Base-by-base conservation (phyloP, 1,284 basidiomycete species). In the Mycosarcoma maydis region DNA sequence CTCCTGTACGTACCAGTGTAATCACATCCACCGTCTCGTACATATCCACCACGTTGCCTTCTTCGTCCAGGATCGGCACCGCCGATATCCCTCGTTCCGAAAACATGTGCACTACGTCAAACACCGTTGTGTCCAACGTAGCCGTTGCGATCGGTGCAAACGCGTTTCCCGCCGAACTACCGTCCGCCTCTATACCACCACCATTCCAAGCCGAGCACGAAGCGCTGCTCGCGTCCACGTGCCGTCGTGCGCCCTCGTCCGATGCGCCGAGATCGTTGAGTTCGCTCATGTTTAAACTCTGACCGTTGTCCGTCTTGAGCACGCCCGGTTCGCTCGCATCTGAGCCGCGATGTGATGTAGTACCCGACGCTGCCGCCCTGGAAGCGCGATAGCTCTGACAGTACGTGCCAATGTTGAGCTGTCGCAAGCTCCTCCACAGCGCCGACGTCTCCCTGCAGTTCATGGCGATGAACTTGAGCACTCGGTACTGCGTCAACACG, bases 1-100 rank as follows among this genome's bases (percentile, higher is more conserved):
- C 92, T 50, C 94, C 94, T 14, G 93, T 87, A n/a, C 94, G 89
- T 33, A 98, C 92, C 4, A 82, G 70, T 10, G 75, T 76, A 69
- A 98, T 96, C 45, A 98, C 95, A 84, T 99, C 96, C 19, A 99
- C 96, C 2, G 95, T 97, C 83, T 99, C 96, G 82, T 98, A 99
- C 39, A 99, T 83, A 82, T 99, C 95, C 56, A 98, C 88, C 29
- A 98, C 96, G 54, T 94, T 88, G 9, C 95, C 96, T 4, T 94
- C 87, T 55, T 92, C 89, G 78, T 97, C 92, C 20, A 98, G 86
- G 77, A 99, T 97, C 4, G 96, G 96, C 10, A 99, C 95, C 3
- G 95, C 94, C 20, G 92, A 95, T 73, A 99, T 97, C 14, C 93
- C 91, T 30, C 90, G 87, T 82, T 95, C 92, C 1, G 92, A 96